phyloP scores from a whole-genome alignment of 2,329 filamentous ascomycete genomes.

The Cordyceps javanica region DNA sequence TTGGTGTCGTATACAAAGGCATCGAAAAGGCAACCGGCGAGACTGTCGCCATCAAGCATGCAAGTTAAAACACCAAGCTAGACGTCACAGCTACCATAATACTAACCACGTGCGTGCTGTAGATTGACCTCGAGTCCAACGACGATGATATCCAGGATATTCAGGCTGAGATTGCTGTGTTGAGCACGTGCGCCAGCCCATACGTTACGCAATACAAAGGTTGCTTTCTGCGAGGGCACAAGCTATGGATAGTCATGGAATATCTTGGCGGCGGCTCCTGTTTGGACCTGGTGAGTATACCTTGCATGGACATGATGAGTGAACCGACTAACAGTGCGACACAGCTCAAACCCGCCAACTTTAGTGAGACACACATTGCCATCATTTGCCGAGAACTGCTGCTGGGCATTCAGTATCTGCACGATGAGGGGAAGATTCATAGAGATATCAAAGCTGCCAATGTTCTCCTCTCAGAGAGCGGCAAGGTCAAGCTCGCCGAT shows the following conservation, averaged over 20 bases:
- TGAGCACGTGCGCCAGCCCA: slow-evolving; percentile 90
- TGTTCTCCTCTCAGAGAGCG: slow-evolving; percentile 80
- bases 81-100: neutral
- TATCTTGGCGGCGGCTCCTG: slow-evolving; percentile 93
- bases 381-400: slow-evolving; percentile 91
- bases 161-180: slow-evolving; percentile 90
- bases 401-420: slow-evolving; percentile 84
- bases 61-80: slow-evolving; percentile 39
- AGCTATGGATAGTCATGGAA: slow-evolving; percentile 99
- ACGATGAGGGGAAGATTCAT: slow-evolving; percentile 91
- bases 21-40: slow-evolving; percentile 88
- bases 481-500: slow-evolving; percentile 92
- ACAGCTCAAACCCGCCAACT: slow-evolving; percentile 82
- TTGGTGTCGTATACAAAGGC: slow-evolving; percentile 89
- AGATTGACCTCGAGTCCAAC: slow-evolving; percentile 98
- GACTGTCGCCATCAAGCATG: slow-evolving; percentile 94
- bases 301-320: slow-evolving; percentile 1
- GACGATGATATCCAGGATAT: slow-evolving; percentile 98
- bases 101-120: neutral
- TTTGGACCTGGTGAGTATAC: slow-evolving; percentile 68
- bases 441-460: slow-evolving; percentile 97
- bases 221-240: slow-evolving; percentile 91
- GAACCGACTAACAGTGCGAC: slow-evolving; percentile 23
- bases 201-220: slow-evolving; percentile 96
- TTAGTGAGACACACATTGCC: slow-evolving; percentile 85